A percentile compares a stretch with the other conserved stretches of the same genome.
Conservation (phyloP, 2,329 filamentous ascomycete species). For the Phoma sp. region DNA sequence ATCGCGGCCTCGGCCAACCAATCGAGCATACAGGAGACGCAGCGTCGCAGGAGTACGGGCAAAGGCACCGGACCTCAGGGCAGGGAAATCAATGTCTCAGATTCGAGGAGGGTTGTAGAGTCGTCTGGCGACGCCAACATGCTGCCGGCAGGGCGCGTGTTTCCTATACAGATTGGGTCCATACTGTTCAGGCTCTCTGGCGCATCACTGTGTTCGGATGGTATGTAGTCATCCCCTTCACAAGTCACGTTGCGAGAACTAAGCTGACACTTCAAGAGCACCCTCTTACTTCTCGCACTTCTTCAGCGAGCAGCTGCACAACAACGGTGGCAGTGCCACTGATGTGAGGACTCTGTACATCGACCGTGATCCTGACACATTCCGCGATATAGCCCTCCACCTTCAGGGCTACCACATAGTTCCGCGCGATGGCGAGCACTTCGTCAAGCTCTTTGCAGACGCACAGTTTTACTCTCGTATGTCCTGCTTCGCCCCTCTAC, state of each 20-base stretch:
- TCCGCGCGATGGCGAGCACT: conserved; percentile 82
- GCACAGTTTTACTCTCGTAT: conserved; percentile 90
- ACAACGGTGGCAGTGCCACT: conserved; percentile 64
- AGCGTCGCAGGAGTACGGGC: conserved; percentile 32
- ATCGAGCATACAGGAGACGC: conserved; percentile 20
- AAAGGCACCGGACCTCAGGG: conserved; percentile 44
- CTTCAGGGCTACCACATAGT: conserved; percentile 87
- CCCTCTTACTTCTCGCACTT: conserved; percentile 97
- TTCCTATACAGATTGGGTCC: conserved; percentile 73
- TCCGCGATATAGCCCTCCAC: conserved; percentile 87
- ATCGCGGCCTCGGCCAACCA: conserved; percentile 13
- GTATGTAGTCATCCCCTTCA: conserved; percentile 52
- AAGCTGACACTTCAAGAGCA: conserved; percentile 67
- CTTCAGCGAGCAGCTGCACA: conserved; percentile 80
- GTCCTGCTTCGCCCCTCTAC: conserved; percentile 29
- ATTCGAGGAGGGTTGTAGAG: conserved; percentile 38
- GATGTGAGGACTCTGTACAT: conserved; percentile 86
- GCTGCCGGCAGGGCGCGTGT: conserved; percentile 73
- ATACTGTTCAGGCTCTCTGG: conserved; percentile 72
- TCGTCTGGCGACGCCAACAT: conserved; percentile 46
- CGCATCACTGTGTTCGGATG: conserved; percentile 73
- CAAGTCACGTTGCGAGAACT: neutral
- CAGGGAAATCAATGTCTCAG: conserved; percentile 42
- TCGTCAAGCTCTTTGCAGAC: conserved; percentile 90
- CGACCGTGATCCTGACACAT: conserved; percentile 88